phyloP scores from a whole-genome alignment of 257 asterid species.

The Solanum piurae region DNA sequence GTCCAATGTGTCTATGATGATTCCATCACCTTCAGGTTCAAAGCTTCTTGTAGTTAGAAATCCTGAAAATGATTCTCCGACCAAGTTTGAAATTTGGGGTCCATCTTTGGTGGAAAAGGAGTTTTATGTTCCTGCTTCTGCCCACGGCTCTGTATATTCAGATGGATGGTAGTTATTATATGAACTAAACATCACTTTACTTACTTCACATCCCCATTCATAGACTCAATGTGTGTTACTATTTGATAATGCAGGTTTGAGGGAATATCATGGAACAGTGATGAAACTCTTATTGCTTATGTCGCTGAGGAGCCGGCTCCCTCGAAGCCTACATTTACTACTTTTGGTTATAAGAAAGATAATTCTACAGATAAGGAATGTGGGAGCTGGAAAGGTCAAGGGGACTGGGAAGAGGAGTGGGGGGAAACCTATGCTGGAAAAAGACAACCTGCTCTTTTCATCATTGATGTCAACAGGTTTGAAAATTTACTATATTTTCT shows the following conservation, averaged over 20 bases:
- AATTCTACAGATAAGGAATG: constrained; percentile 50
- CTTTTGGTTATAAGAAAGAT: constrained; percentile 47
- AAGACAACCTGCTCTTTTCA: constrained; percentile 86
- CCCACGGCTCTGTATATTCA: constrained; percentile 72
- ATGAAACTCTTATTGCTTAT: constrained; percentile 79
- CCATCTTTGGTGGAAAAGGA: constrained; percentile 62
- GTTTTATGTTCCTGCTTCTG: constrained; percentile 47
- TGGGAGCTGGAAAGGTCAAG: constrained; percentile 88
- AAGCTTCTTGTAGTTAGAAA: constrained; percentile 71
- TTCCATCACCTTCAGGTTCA: constrained; percentile 92
- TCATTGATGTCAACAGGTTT: constrained; percentile 49
- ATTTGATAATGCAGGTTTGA: constrained; percentile 54
- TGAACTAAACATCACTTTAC: background rate
- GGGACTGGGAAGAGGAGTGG: constrained; percentile 98
- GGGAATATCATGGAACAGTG: constrained; percentile 89
- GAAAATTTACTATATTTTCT: background rate
- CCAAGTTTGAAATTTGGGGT: constrained; percentile 84
- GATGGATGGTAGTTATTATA: constrained; percentile 70
- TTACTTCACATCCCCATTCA: background rate
- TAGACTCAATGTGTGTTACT: background rate
- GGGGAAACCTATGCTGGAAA: constrained; percentile 93
- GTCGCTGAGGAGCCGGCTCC: constrained; percentile 86
- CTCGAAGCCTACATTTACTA: constrained; percentile 58
- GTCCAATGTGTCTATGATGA: constrained; percentile 54
- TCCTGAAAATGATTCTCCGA: constrained; percentile 81